Evolutionary conservation across 192 early-diverging fungal species (phyloP).

Genomic region (Coemansia umbellata): DNA sequence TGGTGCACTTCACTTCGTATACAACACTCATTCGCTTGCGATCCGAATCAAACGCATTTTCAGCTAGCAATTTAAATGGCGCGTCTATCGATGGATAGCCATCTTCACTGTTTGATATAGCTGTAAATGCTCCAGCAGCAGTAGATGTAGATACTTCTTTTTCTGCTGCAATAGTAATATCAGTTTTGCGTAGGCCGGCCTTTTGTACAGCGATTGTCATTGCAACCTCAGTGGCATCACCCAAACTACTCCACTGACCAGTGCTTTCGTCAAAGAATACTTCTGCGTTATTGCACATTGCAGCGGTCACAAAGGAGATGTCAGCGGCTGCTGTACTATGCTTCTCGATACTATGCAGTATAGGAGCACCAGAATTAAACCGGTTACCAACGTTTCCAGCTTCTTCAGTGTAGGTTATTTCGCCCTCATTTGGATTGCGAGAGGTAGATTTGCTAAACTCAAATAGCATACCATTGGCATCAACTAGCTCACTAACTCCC

Average conservation of each 20-base stretch:
- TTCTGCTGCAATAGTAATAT: conserved; percentile 5
- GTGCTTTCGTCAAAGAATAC: conserved; percentile 58
- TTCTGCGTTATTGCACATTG: conserved; percentile 84
- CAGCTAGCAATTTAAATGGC: conserved; percentile 57
- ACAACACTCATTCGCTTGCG: conserved; percentile 94
- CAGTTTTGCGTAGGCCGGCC: conserved; percentile 62
- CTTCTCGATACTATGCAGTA: conserved; percentile 45
- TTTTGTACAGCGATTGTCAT: conserved; percentile 83
- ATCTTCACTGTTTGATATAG: too few species aligned
- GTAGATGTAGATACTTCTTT: neutral
- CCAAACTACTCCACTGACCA: conserved; percentile 66
- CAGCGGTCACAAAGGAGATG: conserved; percentile 72
- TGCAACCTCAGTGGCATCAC: conserved; percentile 96
- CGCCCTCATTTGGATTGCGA: conserved; percentile 50
- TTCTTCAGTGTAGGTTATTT: conserved; percentile 67
- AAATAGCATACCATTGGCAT: conserved; percentile 36
- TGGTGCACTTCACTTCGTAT: conserved; percentile 40
- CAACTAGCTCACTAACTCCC: conserved; percentile 74
- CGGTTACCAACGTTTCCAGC: conserved; percentile 42
- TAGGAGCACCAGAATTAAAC: conserved; percentile 6
- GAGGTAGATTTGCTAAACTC: conserved; percentile 63
- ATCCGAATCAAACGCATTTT: conserved; percentile 91
- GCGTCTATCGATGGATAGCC: too few species aligned
- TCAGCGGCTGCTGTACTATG: conserved; percentile 62
- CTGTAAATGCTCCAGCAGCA: neutral